These are phyloP conservation scores for Mortierella alpina DNA, from an alignment of 192 early-diverging fungal species.

Conservation along the genomic window DNA sequence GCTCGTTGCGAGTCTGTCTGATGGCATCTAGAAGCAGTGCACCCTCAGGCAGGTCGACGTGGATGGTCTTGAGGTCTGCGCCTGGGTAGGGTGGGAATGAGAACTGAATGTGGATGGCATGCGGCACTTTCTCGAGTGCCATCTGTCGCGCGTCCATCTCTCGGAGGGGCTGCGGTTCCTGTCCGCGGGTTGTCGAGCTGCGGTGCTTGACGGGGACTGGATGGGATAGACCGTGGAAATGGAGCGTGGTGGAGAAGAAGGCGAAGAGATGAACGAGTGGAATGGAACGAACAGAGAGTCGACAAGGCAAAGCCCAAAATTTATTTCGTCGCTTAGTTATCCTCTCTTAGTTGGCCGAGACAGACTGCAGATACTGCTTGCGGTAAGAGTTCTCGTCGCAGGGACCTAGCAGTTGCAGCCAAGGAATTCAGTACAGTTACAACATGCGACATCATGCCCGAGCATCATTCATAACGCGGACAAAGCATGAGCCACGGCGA, in stretches of 20 bases:
- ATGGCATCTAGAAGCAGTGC: constrained; percentile 59
- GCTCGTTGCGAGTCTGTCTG: constrained; percentile 48
- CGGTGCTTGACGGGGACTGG: not conserved
- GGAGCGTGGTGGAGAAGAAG: too few relatives aligned
- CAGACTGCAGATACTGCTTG: constrained; percentile 58
- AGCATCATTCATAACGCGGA: not conserved
- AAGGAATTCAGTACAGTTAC: not conserved
- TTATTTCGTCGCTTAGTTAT: not conserved
- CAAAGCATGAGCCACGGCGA: not conserved
- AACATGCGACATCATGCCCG: not conserved
- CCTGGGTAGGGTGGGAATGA: constrained; percentile 44
- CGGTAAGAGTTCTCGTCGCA: constrained; percentile 71
- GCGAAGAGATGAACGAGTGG: too few relatives aligned
- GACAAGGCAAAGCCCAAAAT: too few relatives aligned
- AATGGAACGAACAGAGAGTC: too few relatives aligned
- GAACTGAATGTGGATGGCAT: constrained; percentile 39
- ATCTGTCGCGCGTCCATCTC: constrained; percentile 37
- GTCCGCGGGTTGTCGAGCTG: not conserved
- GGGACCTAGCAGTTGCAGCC: constrained; percentile 19
- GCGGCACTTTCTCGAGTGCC: constrained; percentile 48
- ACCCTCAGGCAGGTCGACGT: constrained; percentile 43
- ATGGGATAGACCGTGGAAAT: too few relatives aligned
- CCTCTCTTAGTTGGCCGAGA: constrained; percentile 34
- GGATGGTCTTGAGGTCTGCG: constrained; percentile 39
- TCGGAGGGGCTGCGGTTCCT: not conserved